Percentiles rank a stretch among this genome's conserved stretches.
Evolutionary conservation across 202 grass and related monocot species (phyloP).

Genomic region (Saccharum hybrid): DNA sequence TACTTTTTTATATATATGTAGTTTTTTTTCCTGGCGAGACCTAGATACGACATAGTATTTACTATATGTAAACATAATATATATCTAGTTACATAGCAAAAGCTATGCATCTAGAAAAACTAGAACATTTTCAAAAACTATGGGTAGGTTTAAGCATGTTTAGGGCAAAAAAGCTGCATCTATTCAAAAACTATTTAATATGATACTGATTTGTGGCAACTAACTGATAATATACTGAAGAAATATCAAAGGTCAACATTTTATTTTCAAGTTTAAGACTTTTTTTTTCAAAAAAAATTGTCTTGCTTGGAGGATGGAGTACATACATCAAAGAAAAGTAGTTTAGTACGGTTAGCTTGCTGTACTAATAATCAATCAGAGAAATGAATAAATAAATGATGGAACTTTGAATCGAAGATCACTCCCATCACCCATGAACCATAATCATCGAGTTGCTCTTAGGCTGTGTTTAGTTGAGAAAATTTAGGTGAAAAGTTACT

Average conservation of each 20-base stretch:
- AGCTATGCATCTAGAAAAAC: too few relatives aligned
- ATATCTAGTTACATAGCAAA: too few relatives aligned
- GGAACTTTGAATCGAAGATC: not conserved
- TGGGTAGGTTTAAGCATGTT: not conserved
- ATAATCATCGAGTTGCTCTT: not conserved
- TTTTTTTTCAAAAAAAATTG: not conserved
- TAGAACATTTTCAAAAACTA: not conserved
- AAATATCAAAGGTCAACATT: not conserved
- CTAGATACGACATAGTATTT: too few relatives aligned
- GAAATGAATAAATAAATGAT: not conserved
- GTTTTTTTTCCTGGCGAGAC: too few relatives aligned
- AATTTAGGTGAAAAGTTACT: too few relatives aligned
- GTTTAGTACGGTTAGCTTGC: not conserved
- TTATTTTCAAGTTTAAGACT: not conserved
- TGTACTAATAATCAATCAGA: not conserved
- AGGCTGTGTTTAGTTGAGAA: too few relatives aligned
- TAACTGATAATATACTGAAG: not conserved
- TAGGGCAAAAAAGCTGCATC: not conserved
- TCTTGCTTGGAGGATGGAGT: not conserved
- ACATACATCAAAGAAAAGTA: not conserved
- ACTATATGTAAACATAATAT: too few relatives aligned
- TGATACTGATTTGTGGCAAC: not conserved
- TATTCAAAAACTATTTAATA: not conserved
- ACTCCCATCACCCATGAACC: not conserved
- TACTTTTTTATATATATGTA: too few relatives aligned